These are phyloP conservation scores for Penicillium sp. DNA, from an alignment of 2,329 filamentous ascomycete species.

Conservation along the genomic window DNA sequence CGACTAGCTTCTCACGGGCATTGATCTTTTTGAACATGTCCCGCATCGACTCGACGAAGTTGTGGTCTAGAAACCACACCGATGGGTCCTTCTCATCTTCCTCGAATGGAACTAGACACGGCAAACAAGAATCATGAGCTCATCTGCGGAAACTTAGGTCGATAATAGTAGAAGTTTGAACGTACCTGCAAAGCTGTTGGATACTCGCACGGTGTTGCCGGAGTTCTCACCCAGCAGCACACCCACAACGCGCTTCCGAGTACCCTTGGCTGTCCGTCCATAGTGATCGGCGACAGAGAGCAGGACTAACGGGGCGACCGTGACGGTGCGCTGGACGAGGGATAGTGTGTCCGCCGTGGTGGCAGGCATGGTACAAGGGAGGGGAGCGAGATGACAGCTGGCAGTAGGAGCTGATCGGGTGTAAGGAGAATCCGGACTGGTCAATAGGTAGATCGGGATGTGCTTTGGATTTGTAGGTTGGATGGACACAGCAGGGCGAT, in stretches of 20 bases:
- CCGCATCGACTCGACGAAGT: slow-evolving; percentile 99
- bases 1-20: slow-evolving; percentile 96
- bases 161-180: slow-evolving; percentile 17
- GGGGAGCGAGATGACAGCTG: slow-evolving; percentile 4
- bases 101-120: slow-evolving; percentile 79
- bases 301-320: slow-evolving; percentile 94
- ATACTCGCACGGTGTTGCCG: slow-evolving; percentile 92
- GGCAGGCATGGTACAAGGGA: slow-evolving; percentile 70
- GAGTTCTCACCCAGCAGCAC: slow-evolving; percentile 94
- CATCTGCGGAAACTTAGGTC: not conserved
- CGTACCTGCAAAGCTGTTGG: slow-evolving; percentile 96
- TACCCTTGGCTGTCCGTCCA: slow-evolving; percentile 87
- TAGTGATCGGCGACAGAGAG: slow-evolving; percentile 98
- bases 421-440: not conserved
- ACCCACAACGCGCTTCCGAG: slow-evolving; percentile 84
- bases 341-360: slow-evolving; percentile 96
- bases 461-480: too few relatives aligned
- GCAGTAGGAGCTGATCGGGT: slow-evolving; percentile 1
- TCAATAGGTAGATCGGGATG: slow-evolving; percentile 7
- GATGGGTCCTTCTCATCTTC: slow-evolving; percentile 98
- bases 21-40: slow-evolving; percentile 99
- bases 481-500: slow-evolving; percentile 17
- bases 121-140: slow-evolving; percentile 23
- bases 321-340: slow-evolving; percentile 90
- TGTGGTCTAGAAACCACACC: slow-evolving; percentile 99